Evolutionary conservation across 2,329 filamentous ascomycete species (phyloP).

Genomic region (Dactylonectria estremocensis): DNA sequence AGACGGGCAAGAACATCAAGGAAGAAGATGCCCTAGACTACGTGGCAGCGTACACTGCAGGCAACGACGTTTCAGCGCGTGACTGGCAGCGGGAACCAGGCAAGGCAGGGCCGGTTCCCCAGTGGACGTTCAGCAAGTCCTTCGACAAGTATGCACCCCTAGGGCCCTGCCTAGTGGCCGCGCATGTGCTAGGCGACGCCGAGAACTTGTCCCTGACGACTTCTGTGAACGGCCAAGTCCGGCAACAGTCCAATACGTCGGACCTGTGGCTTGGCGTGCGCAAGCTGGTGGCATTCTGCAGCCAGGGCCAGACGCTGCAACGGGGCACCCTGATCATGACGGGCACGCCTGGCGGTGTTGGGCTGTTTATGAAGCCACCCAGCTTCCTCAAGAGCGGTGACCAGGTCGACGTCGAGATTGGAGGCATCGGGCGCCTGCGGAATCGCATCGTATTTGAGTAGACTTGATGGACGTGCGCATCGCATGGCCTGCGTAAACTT

Average conservation of each 20-base stretch:
- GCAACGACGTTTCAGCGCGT: conserved; percentile 67
- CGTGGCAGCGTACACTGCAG: conserved; percentile 70
- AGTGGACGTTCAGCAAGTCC: conserved; percentile 57
- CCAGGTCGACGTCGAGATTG: not conserved
- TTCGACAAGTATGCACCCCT: conserved; percentile 66
- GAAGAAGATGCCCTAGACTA: conserved; percentile 65
- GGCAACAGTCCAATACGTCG: conserved; percentile 59
- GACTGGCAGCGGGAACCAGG: conserved; percentile 70
- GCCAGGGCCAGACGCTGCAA: conserved; percentile 60
- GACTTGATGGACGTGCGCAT: too few species aligned
- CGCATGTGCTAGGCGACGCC: conserved; percentile 46
- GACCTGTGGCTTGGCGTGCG: conserved; percentile 62
- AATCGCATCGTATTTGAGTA: conserved; percentile 52
- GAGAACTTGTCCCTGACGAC: conserved; percentile 60
- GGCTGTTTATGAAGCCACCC: too few species aligned
- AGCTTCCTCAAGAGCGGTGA: too few species aligned
- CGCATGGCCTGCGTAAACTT: too few species aligned
- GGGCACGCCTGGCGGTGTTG: conserved; percentile 51
- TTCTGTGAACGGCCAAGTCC: conserved; percentile 61
- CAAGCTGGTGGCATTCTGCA: conserved; percentile 51
- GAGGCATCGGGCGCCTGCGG: not conserved
- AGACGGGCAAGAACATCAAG: conserved; percentile 62
- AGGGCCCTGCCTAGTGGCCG: conserved; percentile 56
- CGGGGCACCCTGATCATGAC: conserved; percentile 63
- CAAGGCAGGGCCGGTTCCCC: conserved; percentile 13